These are phyloP conservation scores for Phytophthora syringae DNA, from an alignment of 352 stramenopile species.

Conservation along the genomic window DNA sequence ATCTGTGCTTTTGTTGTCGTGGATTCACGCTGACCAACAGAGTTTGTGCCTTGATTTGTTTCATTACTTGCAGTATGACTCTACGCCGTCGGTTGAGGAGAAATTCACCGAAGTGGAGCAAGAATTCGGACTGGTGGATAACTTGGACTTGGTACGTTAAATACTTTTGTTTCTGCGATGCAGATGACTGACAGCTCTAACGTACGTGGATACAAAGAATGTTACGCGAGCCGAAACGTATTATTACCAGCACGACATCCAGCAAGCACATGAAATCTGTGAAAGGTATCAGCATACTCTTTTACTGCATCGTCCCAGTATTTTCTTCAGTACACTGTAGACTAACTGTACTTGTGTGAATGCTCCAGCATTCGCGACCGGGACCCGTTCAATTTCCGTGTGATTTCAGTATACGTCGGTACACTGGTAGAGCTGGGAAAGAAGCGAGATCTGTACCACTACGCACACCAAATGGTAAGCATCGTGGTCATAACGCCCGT, in stretches of 20 bases:
- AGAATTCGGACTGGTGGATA: constrained; percentile 56
- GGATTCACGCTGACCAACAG: background rate
- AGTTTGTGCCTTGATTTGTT: constrained; percentile 1
- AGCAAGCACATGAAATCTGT: constrained; percentile 80
- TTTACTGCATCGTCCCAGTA: background rate
- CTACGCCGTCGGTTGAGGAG: constrained; percentile 48
- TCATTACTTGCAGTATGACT: constrained; percentile 65
- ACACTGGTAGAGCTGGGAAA: constrained; percentile 92
- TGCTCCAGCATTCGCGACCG: constrained; percentile 59
- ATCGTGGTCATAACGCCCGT: background rate
- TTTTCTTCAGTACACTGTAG: background rate
- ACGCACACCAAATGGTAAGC: constrained; percentile 93
- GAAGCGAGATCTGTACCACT: constrained; percentile 95
- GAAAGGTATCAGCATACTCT: constrained; percentile 50
- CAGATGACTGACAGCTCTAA: constrained; percentile 7
- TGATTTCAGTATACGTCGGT: constrained; percentile 87
- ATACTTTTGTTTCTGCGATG: background rate
- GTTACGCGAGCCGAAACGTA: constrained; percentile 81
- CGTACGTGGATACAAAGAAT: constrained; percentile 40
- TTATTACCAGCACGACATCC: constrained; percentile 89
- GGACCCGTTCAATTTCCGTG: constrained; percentile 85
- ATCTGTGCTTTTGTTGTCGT: background rate
- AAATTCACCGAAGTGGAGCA: constrained; percentile 74
- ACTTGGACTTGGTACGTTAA: constrained; percentile 69
- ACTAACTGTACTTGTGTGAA: constrained; percentile 1